phyloP scores from a whole-genome alignment of 257 asterid genomes.

The Nicotiana benthamiana region DNA sequence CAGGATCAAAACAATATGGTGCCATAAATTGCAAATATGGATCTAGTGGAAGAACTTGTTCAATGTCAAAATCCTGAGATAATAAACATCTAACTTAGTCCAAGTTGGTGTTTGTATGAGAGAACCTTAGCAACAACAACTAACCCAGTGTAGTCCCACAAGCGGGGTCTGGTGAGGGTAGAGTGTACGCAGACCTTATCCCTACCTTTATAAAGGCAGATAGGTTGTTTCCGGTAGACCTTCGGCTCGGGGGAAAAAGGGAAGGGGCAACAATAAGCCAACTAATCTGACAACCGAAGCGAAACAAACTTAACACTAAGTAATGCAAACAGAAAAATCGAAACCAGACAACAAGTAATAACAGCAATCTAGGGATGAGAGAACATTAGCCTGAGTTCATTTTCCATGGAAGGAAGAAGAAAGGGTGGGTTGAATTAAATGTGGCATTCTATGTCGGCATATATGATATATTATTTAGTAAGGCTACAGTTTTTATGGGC shows the following conservation, averaged over 20 bases:
- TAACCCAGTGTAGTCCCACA: too few species aligned
- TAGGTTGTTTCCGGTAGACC: too few species aligned
- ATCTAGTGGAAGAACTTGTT: background rate
- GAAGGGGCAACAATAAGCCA: too few species aligned
- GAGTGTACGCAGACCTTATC: too few species aligned
- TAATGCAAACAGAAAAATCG: too few species aligned
- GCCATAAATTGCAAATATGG: background rate
- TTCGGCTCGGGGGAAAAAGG: too few species aligned
- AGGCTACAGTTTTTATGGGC: background rate
- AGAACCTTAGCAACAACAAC: background rate
- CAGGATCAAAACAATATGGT: background rate
- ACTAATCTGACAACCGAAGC: too few species aligned
- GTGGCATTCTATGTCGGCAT: background rate
- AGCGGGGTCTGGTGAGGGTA: too few species aligned
- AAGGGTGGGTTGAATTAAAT: background rate
- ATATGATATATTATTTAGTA: background rate
- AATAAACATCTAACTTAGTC: background rate
- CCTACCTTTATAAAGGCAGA: too few species aligned
- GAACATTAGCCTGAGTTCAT: background rate
- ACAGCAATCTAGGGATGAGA: background rate
- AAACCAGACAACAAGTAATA: too few species aligned
- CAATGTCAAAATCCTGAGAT: background rate
- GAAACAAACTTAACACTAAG: too few species aligned
- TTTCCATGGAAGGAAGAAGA: background rate
- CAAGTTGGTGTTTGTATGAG: background rate